Percentiles rank a stretch among this genome's conserved stretches.
Evolutionary conservation across 1,139 yeast genomes (phyloP).

Genomic region (Pneumocystis oryctolagi): DNA sequence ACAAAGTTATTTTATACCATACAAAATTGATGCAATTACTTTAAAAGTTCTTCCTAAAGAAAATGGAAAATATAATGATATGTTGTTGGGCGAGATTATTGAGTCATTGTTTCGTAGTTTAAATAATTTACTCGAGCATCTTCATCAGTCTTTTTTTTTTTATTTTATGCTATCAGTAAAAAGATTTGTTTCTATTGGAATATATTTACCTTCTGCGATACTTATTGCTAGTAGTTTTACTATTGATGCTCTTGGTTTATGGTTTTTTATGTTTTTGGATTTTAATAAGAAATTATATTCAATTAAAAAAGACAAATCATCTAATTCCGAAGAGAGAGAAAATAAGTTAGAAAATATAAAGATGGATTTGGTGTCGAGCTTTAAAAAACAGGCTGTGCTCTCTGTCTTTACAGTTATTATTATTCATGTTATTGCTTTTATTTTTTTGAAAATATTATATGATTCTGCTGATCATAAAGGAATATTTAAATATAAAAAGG

Average conservation of each 20-base stretch:
- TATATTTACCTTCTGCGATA: slow-evolving; percentile 78
- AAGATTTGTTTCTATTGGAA: slow-evolving; percentile 80
- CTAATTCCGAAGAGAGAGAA: not conserved
- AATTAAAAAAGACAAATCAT: slow-evolving; percentile 1
- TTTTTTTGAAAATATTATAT: slow-evolving; percentile 1
- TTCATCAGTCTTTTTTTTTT: slow-evolving; percentile 93
- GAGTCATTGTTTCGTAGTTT: slow-evolving; percentile 82
- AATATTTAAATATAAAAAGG: not conserved
- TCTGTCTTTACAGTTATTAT: slow-evolving; percentile 3
- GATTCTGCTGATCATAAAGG: not conserved
- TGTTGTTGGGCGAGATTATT: slow-evolving; percentile 78
- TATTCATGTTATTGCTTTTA: slow-evolving; percentile 8
- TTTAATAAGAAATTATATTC: slow-evolving; percentile 5
- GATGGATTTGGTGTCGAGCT: slow-evolving; percentile 1
- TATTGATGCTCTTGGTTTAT: slow-evolving; percentile 48
- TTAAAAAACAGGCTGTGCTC: not conserved
- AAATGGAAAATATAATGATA: slow-evolving; percentile 44
- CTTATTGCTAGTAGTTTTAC: slow-evolving; percentile 58
- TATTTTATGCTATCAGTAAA: slow-evolving; percentile 68
- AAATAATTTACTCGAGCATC: slow-evolving; percentile 82
- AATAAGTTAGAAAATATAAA: slow-evolving; percentile 2
- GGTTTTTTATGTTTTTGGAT: slow-evolving; percentile 32
- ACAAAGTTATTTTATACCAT: slow-evolving; percentile 9
- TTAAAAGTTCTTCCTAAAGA: slow-evolving; percentile 45
- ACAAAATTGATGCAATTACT: slow-evolving; percentile 64